A percentile compares a stretch with the other conserved stretches of the same genome.
Conservation (phyloP, 73 alveolate genomes). For the Halteria grandinella region DNA sequence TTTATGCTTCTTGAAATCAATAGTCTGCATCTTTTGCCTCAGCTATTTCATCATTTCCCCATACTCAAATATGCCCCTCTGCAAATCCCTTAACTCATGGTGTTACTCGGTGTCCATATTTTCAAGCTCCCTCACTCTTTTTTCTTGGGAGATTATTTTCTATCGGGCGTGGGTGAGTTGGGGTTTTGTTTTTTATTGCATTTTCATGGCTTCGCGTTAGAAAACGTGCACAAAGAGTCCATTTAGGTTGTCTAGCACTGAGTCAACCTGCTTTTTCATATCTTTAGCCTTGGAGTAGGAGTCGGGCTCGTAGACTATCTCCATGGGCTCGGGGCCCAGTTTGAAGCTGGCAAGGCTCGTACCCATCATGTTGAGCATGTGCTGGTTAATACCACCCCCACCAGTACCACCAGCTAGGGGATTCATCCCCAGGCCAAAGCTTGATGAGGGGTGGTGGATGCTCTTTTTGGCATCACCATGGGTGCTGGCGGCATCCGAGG, state of each 20-base stretch:
- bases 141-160: constrained; percentile 27
- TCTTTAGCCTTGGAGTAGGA: constrained; percentile 30
- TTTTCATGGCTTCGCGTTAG: constrained; percentile 53
- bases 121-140: constrained; percentile 33
- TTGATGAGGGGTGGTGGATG: too few relatives aligned
- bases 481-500: background rate
- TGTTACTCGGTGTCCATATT: constrained; percentile 35
- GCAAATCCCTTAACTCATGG: constrained; percentile 43
- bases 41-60: constrained; percentile 64
- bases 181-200: constrained; percentile 50
- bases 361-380: too few relatives aligned
- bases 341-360: too few relatives aligned
- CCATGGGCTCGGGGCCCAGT: too few relatives aligned
- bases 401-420: too few relatives aligned
- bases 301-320: too few relatives aligned
- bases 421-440: too few relatives aligned
- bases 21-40: constrained; percentile 42
- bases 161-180: constrained; percentile 44
- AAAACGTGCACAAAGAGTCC: constrained; percentile 40
- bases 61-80: constrained; percentile 51
- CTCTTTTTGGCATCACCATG: too few relatives aligned
- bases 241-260: constrained; percentile 34
- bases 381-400: too few relatives aligned
- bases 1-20: constrained; percentile 38
- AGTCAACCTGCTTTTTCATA: constrained; percentile 40